Evolutionary conservation across 495 filamentous ascomycete genomes (phyloP), one percentile per base, ranked within the genome.

Genomic region (Neurospora sp.): DNA sequence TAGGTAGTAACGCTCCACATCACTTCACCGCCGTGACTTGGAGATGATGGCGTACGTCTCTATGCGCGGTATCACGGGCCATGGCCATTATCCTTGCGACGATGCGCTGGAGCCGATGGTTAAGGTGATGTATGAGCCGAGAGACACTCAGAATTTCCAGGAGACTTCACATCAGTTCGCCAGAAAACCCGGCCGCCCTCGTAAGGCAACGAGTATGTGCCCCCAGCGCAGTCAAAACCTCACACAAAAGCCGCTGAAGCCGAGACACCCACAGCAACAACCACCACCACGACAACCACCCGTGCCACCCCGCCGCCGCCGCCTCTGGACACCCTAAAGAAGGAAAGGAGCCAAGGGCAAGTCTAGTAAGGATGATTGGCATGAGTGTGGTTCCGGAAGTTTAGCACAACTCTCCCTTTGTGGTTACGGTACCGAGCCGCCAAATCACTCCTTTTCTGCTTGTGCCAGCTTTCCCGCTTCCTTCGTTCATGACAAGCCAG

Each of bases 361-460:
- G 78, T 97, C 94, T 17, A 99, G 96, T 1, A 90, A 92, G 68
- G 96, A 99, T 79, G 96, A 98, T 80, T 98, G 96, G 96, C 92
- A 96, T 74, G 96, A 99, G 81, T 98, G 81, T 98, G 96, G 96
- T 97, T 98, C 80, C 87, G 96, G 69, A 88, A 96, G 27, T 97
- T 98, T 79, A 97, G 94, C 76, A 93, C 97, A 22, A 97, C 97
- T 75, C 86, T 98, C 27, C 86, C 8, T 39, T 99, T 59, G 27
- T 31, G 27, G 27, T 31, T 31, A 31, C 27, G 27, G 27, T 27
- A 94, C 94, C 72, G 96, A 99, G 79, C 97, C 94, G 3, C 95
- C 96, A 20, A 97, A 96, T 65, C 96, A 97, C 69, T 94, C 96
- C 16, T 83, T 99, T 37, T 86, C 5, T 37, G 35, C 35, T 3